Evolutionary conservation across 139 green algal species (phyloP).

Genomic region (Chlorella sp.): DNA sequence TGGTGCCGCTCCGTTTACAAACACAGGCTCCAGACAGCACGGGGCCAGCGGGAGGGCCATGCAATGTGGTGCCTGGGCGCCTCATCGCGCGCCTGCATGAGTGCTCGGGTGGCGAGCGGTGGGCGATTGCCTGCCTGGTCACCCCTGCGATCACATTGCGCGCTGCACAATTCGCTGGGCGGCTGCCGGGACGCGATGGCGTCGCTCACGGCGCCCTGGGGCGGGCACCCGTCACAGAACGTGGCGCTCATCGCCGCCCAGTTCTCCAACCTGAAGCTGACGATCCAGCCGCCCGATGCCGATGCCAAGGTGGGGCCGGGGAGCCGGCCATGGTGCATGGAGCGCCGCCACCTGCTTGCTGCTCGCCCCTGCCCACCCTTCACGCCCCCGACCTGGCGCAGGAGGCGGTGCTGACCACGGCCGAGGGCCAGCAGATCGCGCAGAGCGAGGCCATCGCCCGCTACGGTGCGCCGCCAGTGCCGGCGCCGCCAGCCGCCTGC

Average conservation of each 20-base stretch:
- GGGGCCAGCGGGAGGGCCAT: neutral
- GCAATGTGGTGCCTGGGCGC: neutral
- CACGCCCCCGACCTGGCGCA: neutral
- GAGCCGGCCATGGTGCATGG: no score
- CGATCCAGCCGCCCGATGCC: slow-evolving; percentile 54
- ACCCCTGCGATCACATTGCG: no score
- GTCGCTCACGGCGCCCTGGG: slow-evolving; percentile 48
- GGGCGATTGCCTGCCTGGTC: no score
- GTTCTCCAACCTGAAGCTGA: slow-evolving; percentile 43
- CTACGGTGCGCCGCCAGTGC: slow-evolving; percentile 33
- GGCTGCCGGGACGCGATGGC: slow-evolving; percentile 32
- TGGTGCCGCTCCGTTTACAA: neutral
- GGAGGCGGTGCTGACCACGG: slow-evolving; percentile 32
- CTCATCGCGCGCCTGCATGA: no score
- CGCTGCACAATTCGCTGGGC: no score
- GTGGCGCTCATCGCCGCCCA: slow-evolving; percentile 52
- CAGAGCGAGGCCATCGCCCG: slow-evolving; percentile 44
- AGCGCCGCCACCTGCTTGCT: neutral
- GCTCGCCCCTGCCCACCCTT: neutral
- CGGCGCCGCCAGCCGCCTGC: neutral
- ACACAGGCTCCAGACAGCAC: neutral
- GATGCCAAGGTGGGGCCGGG: slow-evolving; percentile 46
- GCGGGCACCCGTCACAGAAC: slow-evolving; percentile 44
- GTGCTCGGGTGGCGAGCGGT: no score
- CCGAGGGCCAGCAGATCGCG: slow-evolving; percentile 29